Base-by-base conservation (phyloP, 2,329 filamentous ascomycete species). In the Truncatella angustata region DNA sequence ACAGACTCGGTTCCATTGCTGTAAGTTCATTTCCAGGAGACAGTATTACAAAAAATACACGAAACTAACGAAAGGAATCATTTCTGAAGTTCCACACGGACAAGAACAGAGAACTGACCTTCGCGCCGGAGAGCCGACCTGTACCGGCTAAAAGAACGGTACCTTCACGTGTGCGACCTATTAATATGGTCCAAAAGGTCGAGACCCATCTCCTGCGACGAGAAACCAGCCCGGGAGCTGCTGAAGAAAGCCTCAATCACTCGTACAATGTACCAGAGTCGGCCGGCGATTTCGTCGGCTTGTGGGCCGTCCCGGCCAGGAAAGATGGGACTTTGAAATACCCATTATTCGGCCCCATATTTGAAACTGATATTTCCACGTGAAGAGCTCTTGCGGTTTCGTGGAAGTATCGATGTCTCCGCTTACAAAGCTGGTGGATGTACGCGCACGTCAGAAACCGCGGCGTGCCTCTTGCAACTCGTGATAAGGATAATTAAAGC, bases 1-100 rank as follows among this genome's bases (percentile, higher is more conserved):
- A 59, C 34, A 32, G 43, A 20, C 51, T 58, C 10, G 37, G 46
- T 9, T 56, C 39, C 14, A 60, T 61, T 12, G 42, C 45, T 32
- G 56, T 59, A 50, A 54, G 56, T 24, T 10, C 4, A 14, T 35
- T 16, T 11, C n/a, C n/a, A n/a, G n/a, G n/a, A n/a, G n/a, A n/a
- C n/a, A n/a, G 39, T 34, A 24, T 12, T 18, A 4, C 42, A 12
- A 20, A 28, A 18, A 39, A 6, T 18, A 7, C 21, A 39, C 18
- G n/a, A n/a, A n/a, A n/a, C n/a, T n/a, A n/a, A n/a, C n/a, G n/a
- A n/a, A n/a, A n/a, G n/a, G n/a, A n/a, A n/a, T n/a, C n/a, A n/a
- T n/a, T n/a, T n/a, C n/a, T n/a, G n/a, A n/a, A 49, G 51, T 54
- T 54, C 18, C 21, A 40, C 3, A 54, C 51, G 24, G 34, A 39